phyloP scores from a whole-genome alignment of 1,139 yeast genomes.

The Yamadazyma oceani region DNA sequence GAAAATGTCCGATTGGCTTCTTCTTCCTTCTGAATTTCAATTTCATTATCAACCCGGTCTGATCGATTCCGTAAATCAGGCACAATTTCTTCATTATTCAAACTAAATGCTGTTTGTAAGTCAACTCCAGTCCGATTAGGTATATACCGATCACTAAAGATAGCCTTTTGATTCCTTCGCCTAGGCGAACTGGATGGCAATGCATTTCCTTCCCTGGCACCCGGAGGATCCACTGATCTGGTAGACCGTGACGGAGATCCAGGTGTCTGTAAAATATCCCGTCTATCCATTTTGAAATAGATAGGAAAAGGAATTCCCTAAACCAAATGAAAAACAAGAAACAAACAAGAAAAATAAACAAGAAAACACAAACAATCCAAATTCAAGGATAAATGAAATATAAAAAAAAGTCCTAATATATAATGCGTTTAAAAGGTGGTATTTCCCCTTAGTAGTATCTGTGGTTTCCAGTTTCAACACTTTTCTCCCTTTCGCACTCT shows the following conservation, averaged over 20 bases:
- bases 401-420: no score
- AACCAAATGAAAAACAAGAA: no score
- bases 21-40: slow-evolving; percentile 66
- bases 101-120: slow-evolving; percentile 81
- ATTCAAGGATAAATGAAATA: no score
- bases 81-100: slow-evolving; percentile 49
- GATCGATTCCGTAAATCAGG: slow-evolving; percentile 34
- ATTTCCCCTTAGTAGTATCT: no score
- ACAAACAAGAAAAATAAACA: no score
- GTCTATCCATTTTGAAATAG: slow-evolving; percentile 11
- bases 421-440: no score
- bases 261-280: slow-evolving; percentile 34
- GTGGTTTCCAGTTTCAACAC: no score
- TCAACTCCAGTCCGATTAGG: slow-evolving; percentile 86
- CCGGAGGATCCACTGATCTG: slow-evolving; percentile 34
- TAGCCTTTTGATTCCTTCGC: slow-evolving; percentile 39
- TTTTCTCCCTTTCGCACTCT: no score
- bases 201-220: slow-evolving; percentile 23
- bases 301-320: no score
- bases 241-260: slow-evolving; percentile 44
- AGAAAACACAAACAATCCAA: no score
- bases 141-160: slow-evolving; percentile 80
- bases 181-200: slow-evolving; percentile 39
- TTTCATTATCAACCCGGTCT: slow-evolving; percentile 50
- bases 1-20: slow-evolving; percentile 89